Evolutionary conservation across 768 basidiomycete species (phyloP).

Genomic region (Russula dissimulans): DNA sequence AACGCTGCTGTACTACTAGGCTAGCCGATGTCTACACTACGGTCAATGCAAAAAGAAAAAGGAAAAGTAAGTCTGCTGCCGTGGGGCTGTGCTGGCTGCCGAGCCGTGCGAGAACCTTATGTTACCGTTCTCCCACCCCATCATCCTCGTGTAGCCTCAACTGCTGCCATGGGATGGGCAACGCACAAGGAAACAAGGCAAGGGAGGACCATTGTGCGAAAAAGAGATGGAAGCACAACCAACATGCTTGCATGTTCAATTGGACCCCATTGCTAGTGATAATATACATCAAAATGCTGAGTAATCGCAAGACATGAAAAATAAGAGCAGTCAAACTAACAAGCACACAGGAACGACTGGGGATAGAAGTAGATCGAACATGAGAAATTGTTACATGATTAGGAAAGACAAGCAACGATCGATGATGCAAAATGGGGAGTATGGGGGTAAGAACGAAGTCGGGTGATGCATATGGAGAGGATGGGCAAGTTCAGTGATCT

Average conservation of each 20-base stretch:
- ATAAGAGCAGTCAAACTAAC: slow-evolving; percentile 6
- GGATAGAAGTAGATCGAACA: slow-evolving; percentile 9
- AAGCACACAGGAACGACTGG: slow-evolving; percentile 3
- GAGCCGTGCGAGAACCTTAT: no score
- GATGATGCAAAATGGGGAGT: background rate
- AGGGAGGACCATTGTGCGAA: background rate
- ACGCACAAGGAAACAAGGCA: background rate
- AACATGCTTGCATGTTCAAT: background rate
- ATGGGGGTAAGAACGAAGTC: background rate
- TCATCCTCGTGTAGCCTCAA: no score
- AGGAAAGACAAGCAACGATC: background rate
- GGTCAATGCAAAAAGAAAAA: no score
- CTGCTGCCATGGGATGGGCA: no score
- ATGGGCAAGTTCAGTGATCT: background rate
- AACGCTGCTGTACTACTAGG: no score
- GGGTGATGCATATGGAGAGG: background rate
- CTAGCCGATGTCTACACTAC: no score
- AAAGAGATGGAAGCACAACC: slow-evolving; percentile 6
- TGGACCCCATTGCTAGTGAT: slow-evolving; percentile 14
- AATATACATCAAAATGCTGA: slow-evolving; percentile 19
- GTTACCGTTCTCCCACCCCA: no score
- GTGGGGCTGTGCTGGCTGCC: no score
- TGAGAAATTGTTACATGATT: slow-evolving; percentile 3
- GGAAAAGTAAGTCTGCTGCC: no score
- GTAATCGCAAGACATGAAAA: slow-evolving; percentile 3